Evolutionary conservation across 345 rosid genomes (phyloP), one percentile per base, ranked within the genome.

Genomic region (Isatis tinctoria): DNA sequence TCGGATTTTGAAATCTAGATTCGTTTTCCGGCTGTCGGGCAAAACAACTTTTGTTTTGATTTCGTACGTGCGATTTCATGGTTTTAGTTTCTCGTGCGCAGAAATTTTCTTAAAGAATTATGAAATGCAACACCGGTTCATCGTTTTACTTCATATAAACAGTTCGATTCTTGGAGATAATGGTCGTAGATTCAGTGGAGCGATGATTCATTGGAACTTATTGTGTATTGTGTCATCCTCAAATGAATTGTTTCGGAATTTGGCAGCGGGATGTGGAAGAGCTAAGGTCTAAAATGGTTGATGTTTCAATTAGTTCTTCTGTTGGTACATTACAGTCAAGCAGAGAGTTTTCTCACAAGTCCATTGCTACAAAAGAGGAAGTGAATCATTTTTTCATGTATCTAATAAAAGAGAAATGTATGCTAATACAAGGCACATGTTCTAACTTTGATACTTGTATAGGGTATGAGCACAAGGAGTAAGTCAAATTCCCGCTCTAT

Each of bases 231-330:
- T 58, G 33, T 69, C 18, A 18, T 57, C 35, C 59, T 27, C 11
- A 70, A 72, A 27, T 41, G 35, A 27, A 53, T 33, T 73, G 13
- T 52, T 16, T 59, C 10, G 17, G 24, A 45, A 59, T 64, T 30
- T 78, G 69, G 63, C 90, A 89, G 98, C 76, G 83, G 57, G 90
- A 88, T 80, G 84, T 91, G 22, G 88, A 83, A 74, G 89, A 86
- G 59, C 72, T 89, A 77, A 86, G 82, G 63, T 63, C 57, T 56
- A 89, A 89, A 75, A 49, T 78, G 48, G 79, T 67, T 18, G 75
- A 75, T 75, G 83, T 80, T 56, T 81, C 88, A 0, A 52, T 87
- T 33, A 78, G 67, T 60, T 82, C 90, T 36, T 83, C 53, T 48
- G 53, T 11, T 8, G n/a, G n/a, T n/a, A n/a, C n/a, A n/a, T n/a